phyloP scores from a whole-genome alignment of 345 rosid genomes.

The Camelina sativa region DNA sequence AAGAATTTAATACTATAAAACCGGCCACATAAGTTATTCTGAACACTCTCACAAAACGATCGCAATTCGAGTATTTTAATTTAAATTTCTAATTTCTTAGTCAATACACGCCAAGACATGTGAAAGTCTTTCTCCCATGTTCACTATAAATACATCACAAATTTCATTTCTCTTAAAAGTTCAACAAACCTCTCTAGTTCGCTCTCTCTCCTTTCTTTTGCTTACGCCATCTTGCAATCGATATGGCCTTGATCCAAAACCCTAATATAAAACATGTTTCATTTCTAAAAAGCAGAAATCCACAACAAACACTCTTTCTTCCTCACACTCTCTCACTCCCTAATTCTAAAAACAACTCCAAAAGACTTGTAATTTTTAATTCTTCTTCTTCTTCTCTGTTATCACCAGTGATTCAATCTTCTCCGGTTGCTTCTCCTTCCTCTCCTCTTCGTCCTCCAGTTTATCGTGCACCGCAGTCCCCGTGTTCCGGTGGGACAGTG shows the following conservation, averaged over 20 bases:
- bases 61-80: constrained; percentile 27
- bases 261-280: constrained; percentile 35
- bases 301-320: constrained; percentile 8
- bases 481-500: neutral
- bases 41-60: constrained; percentile 29
- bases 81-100: constrained; percentile 12
- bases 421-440: constrained; percentile 25
- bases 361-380: constrained; percentile 9
- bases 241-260: constrained; percentile 52
- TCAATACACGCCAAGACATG: constrained; percentile 44
- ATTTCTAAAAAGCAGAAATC: constrained; percentile 19
- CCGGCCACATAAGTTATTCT: constrained; percentile 34
- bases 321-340: constrained; percentile 8
- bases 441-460: constrained; percentile 7
- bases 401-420: constrained; percentile 13
- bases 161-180: constrained; percentile 10
- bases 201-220: neutral
- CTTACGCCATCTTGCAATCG: constrained; percentile 1
- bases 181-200: neutral
- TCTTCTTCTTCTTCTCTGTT: constrained; percentile 34
- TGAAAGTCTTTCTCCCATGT: constrained; percentile 18
- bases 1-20: constrained; percentile 8
- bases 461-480: constrained; percentile 11
- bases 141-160: constrained; percentile 23
- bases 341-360: constrained; percentile 7